These are phyloP conservation scores for Exidia glandulosa DNA, from an alignment of 768 basidiomycete species.

Conservation along the genomic window DNA sequence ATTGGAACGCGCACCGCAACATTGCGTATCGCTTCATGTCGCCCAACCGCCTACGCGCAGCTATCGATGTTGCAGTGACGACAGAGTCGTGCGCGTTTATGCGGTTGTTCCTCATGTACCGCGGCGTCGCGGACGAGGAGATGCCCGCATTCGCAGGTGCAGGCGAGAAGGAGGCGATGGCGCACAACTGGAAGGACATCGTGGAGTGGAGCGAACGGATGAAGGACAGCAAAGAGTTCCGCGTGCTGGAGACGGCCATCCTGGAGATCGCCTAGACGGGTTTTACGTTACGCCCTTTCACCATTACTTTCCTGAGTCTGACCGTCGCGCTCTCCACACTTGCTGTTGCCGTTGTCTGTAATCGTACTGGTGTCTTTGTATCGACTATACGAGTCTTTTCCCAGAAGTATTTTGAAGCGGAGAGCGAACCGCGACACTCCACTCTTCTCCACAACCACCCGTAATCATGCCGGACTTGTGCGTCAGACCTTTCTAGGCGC, in stretches of 20 bases:
- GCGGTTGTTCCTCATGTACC: slow-evolving; percentile 72
- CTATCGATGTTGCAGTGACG: slow-evolving; percentile 81
- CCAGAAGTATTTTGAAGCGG: too few species aligned
- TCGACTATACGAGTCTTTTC: too few species aligned
- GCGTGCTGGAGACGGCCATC: slow-evolving; percentile 69
- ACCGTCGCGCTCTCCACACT: too few species aligned
- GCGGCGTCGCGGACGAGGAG: slow-evolving; percentile 74
- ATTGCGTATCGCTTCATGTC: slow-evolving; percentile 85
- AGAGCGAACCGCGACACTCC: too few species aligned
- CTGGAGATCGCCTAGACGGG: slow-evolving; percentile 49
- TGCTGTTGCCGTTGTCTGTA: too few species aligned
- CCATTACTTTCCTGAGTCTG: too few species aligned
- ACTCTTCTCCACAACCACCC: too few species aligned
- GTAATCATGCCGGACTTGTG: too few species aligned
- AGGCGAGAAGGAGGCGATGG: slow-evolving; percentile 79
- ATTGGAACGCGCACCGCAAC: slow-evolving; percentile 69
- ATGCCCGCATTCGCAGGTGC: slow-evolving; percentile 60
- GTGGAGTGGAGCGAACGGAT: slow-evolving; percentile 75
- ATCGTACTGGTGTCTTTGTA: too few species aligned
- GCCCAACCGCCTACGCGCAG: slow-evolving; percentile 67
- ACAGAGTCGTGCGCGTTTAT: slow-evolving; percentile 73
- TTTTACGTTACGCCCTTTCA: too few species aligned
- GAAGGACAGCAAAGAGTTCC: slow-evolving; percentile 63
- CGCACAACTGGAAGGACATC: slow-evolving; percentile 68
- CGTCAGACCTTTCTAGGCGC: too few species aligned